Conservation (phyloP, 345 rosid species). For the Aurinia saxatilis region DNA sequence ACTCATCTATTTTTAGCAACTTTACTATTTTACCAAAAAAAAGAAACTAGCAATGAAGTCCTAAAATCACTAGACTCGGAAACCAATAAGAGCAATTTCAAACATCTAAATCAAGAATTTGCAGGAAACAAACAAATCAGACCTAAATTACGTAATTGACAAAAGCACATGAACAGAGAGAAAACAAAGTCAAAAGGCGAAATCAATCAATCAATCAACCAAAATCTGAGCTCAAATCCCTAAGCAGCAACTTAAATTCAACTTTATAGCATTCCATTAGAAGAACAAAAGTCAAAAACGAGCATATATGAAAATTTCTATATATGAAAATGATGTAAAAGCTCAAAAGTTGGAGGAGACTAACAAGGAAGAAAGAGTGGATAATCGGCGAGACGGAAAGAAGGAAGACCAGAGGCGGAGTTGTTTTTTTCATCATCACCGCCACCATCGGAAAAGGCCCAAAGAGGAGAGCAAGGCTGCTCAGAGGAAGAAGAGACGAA, state of each 20-base stretch:
- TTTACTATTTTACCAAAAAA: background rate
- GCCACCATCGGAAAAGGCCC: conserved; percentile 67
- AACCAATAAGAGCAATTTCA: background rate
- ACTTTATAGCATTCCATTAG: background rate
- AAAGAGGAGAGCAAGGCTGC: conserved; percentile 79
- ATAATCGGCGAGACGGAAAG: conserved; percentile 40
- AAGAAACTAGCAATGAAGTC: background rate
- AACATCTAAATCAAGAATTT: background rate
- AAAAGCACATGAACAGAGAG: background rate
- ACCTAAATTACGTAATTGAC: background rate
- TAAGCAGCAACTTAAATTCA: background rate
- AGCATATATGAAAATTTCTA: background rate
- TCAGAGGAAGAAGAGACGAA: conserved; percentile 39
- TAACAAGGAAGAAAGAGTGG: conserved; percentile 51
- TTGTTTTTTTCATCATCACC: conserved; percentile 29
- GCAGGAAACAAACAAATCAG: background rate
- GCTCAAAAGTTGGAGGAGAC: conserved; percentile 18
- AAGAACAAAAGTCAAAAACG: background rate
- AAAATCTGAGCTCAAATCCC: background rate
- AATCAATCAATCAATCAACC: conserved; percentile 22
- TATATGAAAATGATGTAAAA: background rate
- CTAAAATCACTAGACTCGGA: background rate
- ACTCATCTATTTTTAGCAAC: conserved; percentile 9
- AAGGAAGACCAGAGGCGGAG: conserved; percentile 22
- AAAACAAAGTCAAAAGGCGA: conserved; percentile 19